Percentiles rank a stretch among this genome's conserved stretches.
Conservation (phyloP, 2,329 filamentous ascomycete species). For the Apiospora pterosperma region DNA sequence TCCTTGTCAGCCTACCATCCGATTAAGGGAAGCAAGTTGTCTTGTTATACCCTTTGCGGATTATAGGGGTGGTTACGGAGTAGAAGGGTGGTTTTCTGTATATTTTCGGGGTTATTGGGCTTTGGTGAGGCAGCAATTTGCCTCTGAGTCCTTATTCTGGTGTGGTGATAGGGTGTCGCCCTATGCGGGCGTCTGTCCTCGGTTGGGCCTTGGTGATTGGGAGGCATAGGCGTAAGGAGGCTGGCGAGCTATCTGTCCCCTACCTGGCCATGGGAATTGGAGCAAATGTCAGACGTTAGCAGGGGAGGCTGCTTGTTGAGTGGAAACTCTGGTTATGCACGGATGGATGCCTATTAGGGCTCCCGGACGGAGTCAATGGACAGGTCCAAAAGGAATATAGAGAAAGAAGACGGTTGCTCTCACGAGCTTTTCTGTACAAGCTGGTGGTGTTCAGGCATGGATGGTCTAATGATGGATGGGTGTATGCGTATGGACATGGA, state of each 20-base stretch:
- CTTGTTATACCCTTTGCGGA: background rate
- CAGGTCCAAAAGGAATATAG: slow-evolving; percentile 11
- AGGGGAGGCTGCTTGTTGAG: background rate
- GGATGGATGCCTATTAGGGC: slow-evolving; percentile 7
- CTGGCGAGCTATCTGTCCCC: background rate
- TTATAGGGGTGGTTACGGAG: background rate
- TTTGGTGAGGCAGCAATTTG: slow-evolving; percentile 2
- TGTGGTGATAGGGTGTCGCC: background rate
- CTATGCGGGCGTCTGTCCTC: background rate
- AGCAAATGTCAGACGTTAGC: background rate
- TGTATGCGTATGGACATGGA: slow-evolving; percentile 4
- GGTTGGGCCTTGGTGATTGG: background rate
- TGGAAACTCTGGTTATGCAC: slow-evolving; percentile 2
- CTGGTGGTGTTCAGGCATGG: slow-evolving; percentile 8
- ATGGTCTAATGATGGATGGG: slow-evolving; percentile 2
- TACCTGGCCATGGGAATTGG: background rate
- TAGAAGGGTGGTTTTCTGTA: background rate
- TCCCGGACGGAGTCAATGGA: background rate
- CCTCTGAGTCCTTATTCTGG: background rate
- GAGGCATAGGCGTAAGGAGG: background rate
- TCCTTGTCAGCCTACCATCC: background rate
- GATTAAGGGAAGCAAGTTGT: background rate
- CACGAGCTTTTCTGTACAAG: slow-evolving; percentile 14
- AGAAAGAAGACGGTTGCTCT: slow-evolving; percentile 18
- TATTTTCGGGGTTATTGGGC: slow-evolving; percentile 1